These are phyloP conservation scores for Candida broadrunensis DNA, from an alignment of 805 yeast genomes.

Conservation along the genomic window DNA sequence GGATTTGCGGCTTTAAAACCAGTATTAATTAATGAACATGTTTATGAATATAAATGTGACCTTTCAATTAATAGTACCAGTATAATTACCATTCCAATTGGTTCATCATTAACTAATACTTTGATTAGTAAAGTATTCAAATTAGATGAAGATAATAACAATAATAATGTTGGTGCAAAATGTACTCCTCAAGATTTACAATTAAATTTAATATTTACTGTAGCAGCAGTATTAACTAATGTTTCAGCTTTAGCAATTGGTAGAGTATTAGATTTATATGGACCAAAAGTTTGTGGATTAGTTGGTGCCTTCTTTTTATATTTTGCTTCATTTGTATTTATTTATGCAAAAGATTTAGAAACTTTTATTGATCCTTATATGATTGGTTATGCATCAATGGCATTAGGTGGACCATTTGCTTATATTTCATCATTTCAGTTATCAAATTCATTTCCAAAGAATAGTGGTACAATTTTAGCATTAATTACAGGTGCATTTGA, in stretches of 20 bases:
- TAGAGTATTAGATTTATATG: constrained; percentile 44
- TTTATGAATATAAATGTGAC: constrained; percentile 42
- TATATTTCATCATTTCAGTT: constrained; percentile 56
- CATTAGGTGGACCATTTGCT: constrained; percentile 58
- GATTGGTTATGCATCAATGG: constrained; percentile 50
- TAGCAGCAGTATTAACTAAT: constrained; percentile 55
- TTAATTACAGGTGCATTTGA: constrained; percentile 58
- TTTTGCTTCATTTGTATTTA: constrained; percentile 45
- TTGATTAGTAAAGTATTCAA: not conserved
- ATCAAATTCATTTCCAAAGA: constrained; percentile 54
- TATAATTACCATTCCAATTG: not conserved
- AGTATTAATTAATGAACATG: constrained; percentile 44
- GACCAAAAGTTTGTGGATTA: constrained; percentile 53
- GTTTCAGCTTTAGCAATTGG: constrained; percentile 53
- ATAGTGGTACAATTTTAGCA: constrained; percentile 52
- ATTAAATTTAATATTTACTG: constrained; percentile 57
- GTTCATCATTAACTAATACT: not conserved
- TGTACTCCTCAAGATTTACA: constrained; percentile 54
- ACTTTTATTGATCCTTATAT: constrained; percentile 47
- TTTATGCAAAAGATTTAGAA: constrained; percentile 29
- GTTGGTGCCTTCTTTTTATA: constrained; percentile 48
- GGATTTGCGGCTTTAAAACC: constrained; percentile 63
- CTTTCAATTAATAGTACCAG: constrained; percentile 6
- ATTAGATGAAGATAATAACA: not conserved
- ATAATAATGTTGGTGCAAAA: constrained; percentile 28